These are phyloP conservation scores for Fusarium sp. DNA, from an alignment of 2,329 filamentous ascomycete species.

Conservation along the genomic window DNA sequence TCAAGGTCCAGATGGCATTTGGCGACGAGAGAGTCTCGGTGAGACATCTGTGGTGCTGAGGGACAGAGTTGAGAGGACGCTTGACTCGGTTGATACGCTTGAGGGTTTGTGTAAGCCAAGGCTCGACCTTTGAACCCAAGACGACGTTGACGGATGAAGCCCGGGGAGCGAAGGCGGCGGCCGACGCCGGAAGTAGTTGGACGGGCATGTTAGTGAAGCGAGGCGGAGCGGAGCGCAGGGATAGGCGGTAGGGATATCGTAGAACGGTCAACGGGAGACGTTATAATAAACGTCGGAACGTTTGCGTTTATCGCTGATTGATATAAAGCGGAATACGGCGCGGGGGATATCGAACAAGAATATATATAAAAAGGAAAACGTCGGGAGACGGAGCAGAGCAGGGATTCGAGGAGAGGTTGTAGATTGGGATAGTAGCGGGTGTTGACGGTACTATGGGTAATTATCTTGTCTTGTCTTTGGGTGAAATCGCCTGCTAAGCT, in stretches of 20 bases:
- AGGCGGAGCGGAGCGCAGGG: slow-evolving; percentile 32
- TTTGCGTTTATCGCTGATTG: slow-evolving; percentile 17
- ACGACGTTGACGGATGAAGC: slow-evolving; percentile 94
- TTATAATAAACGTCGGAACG: slow-evolving; percentile 20
- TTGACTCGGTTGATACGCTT: slow-evolving; percentile 98
- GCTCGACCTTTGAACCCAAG: slow-evolving; percentile 89
- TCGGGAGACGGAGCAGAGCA: slow-evolving; percentile 65
- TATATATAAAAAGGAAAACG: slow-evolving; percentile 59
- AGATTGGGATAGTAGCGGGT: slow-evolving; percentile 17
- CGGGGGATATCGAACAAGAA: slow-evolving; percentile 51
- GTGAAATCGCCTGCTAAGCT: slow-evolving; percentile 70
- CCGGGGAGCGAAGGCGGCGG: slow-evolving; percentile 94
- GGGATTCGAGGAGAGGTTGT: slow-evolving; percentile 37
- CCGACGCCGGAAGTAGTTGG: slow-evolving; percentile 92
- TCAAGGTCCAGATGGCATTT: slow-evolving; percentile 94
- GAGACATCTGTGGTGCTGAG: slow-evolving; percentile 94
- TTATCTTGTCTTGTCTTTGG: slow-evolving; percentile 22
- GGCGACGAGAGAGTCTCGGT: slow-evolving; percentile 91
- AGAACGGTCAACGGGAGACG: slow-evolving; percentile 19
- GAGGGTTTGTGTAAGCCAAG: slow-evolving; percentile 95
- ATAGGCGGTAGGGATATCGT: slow-evolving; percentile 20
- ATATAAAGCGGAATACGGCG: slow-evolving; percentile 27
- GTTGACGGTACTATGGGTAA: slow-evolving; percentile 23
- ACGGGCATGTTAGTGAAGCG: slow-evolving; percentile 77
- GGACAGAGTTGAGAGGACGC: slow-evolving; percentile 95